Evolutionary conservation across 1,284 basidiomycete species (phyloP), one percentile per base, ranked within the genome.

Genomic region (Ceratobasidium sp.): DNA sequence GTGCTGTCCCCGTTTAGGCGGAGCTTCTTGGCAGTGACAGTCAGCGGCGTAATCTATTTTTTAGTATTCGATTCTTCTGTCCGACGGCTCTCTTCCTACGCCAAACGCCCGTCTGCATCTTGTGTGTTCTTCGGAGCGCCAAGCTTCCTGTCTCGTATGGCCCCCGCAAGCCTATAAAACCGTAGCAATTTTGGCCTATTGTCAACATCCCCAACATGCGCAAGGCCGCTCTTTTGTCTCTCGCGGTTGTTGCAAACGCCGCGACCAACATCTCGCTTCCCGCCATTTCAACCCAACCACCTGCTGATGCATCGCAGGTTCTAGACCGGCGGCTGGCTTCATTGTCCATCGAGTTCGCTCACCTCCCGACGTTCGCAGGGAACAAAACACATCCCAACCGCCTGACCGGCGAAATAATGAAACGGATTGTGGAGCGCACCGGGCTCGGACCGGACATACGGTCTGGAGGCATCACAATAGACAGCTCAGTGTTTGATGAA

Each of bases 401-500:
- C 34, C 77, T 83, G 27, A 81, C 81, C 39, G 75, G 79, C 56
- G 78, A 79, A 51, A 75, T 82, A n/a, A 78, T 83, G 77, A 76
- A 79, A 53, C 74, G 79, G 27, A 74, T 82, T n/a, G 81, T 80
- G 2, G 80, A 81, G 34, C 76, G 81, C 29, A 81, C 82, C 19
- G 82, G 82, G 8, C 78, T 80, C 6, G 80, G 81, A 11, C 80
- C 80, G 7, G 80, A 80, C 46, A 74, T 81, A 24, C 77, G 81
- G 13, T 81, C 82, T 11, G 81, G 81, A 31, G 81, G 82, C 11
- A 82, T 82, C 49, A 81, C 82, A 16, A 79, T 82, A 80, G 82
- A 83, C 68, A 82, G 81, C 58, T 79, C 79, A 7, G 79, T 80
- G 5, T 83, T 79, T 66, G 76, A 79, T 41, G 77, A 80, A 4